Evolutionary conservation across 2,329 filamentous ascomycete species (phyloP).

Genomic region (Emydomyces testavorans): DNA sequence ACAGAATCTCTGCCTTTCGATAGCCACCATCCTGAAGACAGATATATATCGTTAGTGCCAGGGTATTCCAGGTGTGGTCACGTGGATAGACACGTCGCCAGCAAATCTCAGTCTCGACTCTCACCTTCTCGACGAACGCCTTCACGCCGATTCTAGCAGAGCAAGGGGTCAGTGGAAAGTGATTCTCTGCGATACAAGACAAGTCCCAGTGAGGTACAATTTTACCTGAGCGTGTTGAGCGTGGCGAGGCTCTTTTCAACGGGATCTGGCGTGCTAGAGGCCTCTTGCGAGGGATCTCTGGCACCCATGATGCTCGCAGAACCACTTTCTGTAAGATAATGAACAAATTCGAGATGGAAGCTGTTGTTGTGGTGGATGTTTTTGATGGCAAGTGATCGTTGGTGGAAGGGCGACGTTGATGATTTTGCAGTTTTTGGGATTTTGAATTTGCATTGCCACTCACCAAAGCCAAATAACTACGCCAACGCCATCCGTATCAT

Average conservation of each 20-base stretch:
- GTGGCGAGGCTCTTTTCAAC: conserved; percentile 73
- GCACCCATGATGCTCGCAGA: conserved; percentile 40
- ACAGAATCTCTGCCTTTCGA: conserved; percentile 91
- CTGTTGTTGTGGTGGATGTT: conserved; percentile 15
- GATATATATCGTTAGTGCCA: conserved; percentile 12
- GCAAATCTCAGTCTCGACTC: conserved; percentile 19
- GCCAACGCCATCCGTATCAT: not conserved
- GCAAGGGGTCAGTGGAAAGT: conserved; percentile 10
- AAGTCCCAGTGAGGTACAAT: not conserved
- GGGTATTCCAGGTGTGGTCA: conserved; percentile 13
- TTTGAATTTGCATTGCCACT: conserved; percentile 13
- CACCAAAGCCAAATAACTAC: not conserved
- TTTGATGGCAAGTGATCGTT: conserved; percentile 16
- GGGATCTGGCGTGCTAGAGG: conserved; percentile 45
- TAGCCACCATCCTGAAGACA: conserved; percentile 70
- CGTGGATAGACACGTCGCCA: conserved; percentile 16
- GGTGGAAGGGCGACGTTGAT: conserved; percentile 6
- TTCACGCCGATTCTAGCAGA: conserved; percentile 50
- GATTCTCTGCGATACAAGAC: not conserved
- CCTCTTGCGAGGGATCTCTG: conserved; percentile 44
- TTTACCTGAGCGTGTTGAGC: conserved; percentile 64
- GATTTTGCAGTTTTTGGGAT: conserved; percentile 6
- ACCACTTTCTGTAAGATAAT: conserved; percentile 4
- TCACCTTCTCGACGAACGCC: conserved; percentile 58
- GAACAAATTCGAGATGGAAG: conserved; percentile 18